Base-by-base conservation (phyloP, 345 rosid genomes). In the Aethionema arabicum region DNA sequence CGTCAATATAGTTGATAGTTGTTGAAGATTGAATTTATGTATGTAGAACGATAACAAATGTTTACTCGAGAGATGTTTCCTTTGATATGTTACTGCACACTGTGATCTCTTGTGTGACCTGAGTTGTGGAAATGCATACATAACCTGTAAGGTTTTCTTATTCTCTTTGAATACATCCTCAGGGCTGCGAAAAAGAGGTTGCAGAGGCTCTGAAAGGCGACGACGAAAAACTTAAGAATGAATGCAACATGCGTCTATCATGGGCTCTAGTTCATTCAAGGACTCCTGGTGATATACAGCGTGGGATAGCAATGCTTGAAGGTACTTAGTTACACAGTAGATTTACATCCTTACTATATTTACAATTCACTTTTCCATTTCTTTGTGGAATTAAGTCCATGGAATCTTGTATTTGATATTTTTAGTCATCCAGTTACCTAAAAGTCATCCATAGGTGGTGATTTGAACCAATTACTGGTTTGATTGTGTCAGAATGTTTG, bases 191-290 rank as follows among this genome's bases (percentile, higher is more conserved):
- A 68, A 76, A 75, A 68, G 93, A 86, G 72, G 78, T 69, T 48
- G 81, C 79, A 12, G 88, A 86, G 77, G 84, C 85, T 40, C 78
- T 74, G 47, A 78, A 76, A 59, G 78, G 74, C 11, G 66, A 72
- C 38, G 76, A 81, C 40, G 84, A 69, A 54, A 84, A 80, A 67
- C 60, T 74, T 54, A 66, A 70, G 68, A 79, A 64, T 39, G 85
- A 84, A 58, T 78, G 85, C 71, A 65, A 86, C 16, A 84, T 84
- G 84, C 78, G 88, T 21, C 68, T 88, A 31, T 88, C 93, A 4
- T 88, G 96, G 96, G 82, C 96, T 74, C 91, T 88, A 59, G 87
- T 86, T 76, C 96, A 88, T 70, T 86, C 93, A 3, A 79, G 80
- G 60, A 70, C 55, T 15, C 56, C 78, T 0, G 85, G 63, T 15